Conservation (phyloP, 1,284 basidiomycete genomes). For the Ganoderma leucocontextum region DNA sequence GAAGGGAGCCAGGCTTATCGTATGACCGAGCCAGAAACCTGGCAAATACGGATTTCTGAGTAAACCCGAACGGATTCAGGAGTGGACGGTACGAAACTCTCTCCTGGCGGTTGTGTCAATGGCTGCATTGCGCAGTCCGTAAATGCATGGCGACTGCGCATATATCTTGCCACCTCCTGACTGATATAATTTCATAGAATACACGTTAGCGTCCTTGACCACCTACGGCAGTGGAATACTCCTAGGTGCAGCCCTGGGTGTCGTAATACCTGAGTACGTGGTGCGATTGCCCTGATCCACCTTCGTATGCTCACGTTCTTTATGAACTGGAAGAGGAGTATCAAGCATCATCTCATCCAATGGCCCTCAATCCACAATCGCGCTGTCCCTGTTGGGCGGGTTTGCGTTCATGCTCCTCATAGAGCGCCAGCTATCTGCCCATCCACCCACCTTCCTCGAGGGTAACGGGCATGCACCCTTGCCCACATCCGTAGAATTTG, state of each 20-base stretch:
- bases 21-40: background rate
- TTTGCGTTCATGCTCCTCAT: conserved; percentile 88
- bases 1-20: background rate
- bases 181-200: conserved; percentile 49
- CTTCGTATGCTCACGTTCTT: background rate
- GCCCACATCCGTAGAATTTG: conserved; percentile 56
- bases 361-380: conserved; percentile 63
- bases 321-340: conserved; percentile 58
- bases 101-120: background rate
- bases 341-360: conserved; percentile 1
- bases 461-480: conserved; percentile 26
- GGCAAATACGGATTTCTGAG: background rate
- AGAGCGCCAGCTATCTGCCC: conserved; percentile 66
- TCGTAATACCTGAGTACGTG: conserved; percentile 91
- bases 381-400: conserved; percentile 78
- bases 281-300: background rate
- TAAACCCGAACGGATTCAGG: background rate
- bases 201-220: conserved; percentile 66
- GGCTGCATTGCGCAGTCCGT: background rate
- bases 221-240: conserved; percentile 85
- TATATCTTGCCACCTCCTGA: background rate
- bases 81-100: background rate
- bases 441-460: conserved; percentile 44
- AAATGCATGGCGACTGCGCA: background rate
- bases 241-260: conserved; percentile 87